Conservation (phyloP, 2,329 filamentous ascomycete genomes). For the Botrytis porri region DNA sequence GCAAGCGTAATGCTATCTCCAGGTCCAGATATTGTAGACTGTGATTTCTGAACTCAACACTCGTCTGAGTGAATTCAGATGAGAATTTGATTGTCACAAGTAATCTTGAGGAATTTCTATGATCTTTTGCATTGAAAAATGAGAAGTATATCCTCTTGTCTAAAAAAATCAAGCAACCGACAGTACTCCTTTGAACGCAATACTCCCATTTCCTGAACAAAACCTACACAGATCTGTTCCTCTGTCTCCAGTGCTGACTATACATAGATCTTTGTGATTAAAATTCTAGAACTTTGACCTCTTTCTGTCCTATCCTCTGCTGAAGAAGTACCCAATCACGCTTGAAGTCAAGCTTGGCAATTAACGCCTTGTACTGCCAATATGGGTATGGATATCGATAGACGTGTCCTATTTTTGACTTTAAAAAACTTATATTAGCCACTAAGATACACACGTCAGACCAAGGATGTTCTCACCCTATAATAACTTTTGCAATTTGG, state of each 20-base stretch:
- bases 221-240: background rate
- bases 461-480: background rate
- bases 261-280: background rate
- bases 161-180: background rate
- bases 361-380: slow-evolving; percentile 3
- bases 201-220: background rate
- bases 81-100: background rate
- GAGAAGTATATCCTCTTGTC: background rate
- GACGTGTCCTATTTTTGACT: slow-evolving; percentile 8
- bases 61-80: background rate
- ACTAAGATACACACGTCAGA: background rate
- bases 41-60: background rate
- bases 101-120: background rate
- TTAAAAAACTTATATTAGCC: background rate
- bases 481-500: slow-evolving; percentile 7
- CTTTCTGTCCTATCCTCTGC: background rate
- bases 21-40: background rate
- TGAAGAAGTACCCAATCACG: slow-evolving; percentile 17
- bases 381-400: slow-evolving; percentile 11
- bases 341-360: slow-evolving; percentile 8
- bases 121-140: background rate
- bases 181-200: background rate
- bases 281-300: background rate
- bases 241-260: background rate
- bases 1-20: background rate